Percentiles rank a stretch among this genome's conserved stretches.
These are phyloP conservation scores for Yarrowia divulgata DNA, from an alignment of 805 yeast genomes.

Conservation along the genomic window DNA sequence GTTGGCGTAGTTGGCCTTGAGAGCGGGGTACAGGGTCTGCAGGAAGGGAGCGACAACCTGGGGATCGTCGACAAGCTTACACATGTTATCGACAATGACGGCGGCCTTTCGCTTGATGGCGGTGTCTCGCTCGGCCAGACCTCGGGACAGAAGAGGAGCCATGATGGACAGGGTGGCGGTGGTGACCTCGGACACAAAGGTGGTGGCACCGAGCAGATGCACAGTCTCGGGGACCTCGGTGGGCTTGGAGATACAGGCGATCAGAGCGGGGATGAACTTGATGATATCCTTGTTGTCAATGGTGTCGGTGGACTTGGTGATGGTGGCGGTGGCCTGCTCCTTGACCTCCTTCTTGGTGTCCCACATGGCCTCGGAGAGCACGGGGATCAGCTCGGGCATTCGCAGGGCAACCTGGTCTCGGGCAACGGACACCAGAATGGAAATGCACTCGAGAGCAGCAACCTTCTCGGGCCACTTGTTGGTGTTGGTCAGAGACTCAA, in stretches of 20 bases:
- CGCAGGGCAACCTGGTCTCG: slow-evolving; percentile 95
- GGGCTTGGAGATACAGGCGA: slow-evolving; percentile 96
- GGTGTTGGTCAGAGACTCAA: slow-evolving; percentile 69
- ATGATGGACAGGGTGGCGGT: slow-evolving; percentile 98
- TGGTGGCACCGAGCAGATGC: slow-evolving; percentile 98
- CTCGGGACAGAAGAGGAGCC: slow-evolving; percentile 99
- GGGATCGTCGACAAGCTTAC: slow-evolving; percentile 99
- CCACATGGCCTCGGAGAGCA: slow-evolving; percentile 99
- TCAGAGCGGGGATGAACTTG: slow-evolving; percentile 97
- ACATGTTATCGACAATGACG: slow-evolving; percentile 99
- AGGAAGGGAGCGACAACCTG: slow-evolving; percentile 99
- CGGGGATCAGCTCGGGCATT: slow-evolving; percentile 99
- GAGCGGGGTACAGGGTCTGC: slow-evolving; percentile 92
- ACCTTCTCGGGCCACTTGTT: slow-evolving; percentile 97
- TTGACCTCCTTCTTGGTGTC: slow-evolving; percentile 99
- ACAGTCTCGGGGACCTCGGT: slow-evolving; percentile 98
- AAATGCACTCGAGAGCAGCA: slow-evolving; percentile 82
- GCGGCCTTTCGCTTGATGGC: slow-evolving; percentile 99
- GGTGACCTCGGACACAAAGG: slow-evolving; percentile 99
- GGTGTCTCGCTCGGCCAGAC: slow-evolving; percentile 99
- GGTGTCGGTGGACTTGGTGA: slow-evolving; percentile 95
- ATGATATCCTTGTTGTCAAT: slow-evolving; percentile 99
- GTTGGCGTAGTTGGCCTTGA: slow-evolving; percentile 90
- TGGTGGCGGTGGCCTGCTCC: slow-evolving; percentile 93
- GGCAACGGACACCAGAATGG: slow-evolving; percentile 91